Evolutionary conservation across 2,329 filamentous ascomycete genomes (phyloP).

Genomic region (Xylariomycetidae sp.): DNA sequence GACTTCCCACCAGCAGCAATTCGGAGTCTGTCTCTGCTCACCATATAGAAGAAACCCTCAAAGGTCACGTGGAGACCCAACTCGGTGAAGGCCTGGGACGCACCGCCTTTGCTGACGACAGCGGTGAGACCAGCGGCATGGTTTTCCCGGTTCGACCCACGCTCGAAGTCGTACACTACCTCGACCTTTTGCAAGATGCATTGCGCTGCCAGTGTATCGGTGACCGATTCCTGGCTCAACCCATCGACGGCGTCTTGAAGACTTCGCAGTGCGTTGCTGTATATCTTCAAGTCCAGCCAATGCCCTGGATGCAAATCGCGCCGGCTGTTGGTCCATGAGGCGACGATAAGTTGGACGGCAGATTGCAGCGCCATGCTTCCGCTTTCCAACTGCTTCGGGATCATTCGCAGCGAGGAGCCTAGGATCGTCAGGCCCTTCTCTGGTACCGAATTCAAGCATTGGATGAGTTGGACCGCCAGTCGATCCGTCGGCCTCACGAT

Average conservation of each 20-base stretch:
- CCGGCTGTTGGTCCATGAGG: conserved; percentile 20
- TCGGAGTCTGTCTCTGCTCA: conserved; percentile 12
- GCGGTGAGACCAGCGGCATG: conserved; percentile 23
- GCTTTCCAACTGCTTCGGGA: conserved; percentile 16
- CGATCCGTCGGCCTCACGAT: conserved; percentile 12
- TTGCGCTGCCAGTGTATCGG: conserved; percentile 19
- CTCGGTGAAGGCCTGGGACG: conserved; percentile 16
- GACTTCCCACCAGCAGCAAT: no score
- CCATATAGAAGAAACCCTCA: conserved; percentile 24
- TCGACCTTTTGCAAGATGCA: conserved; percentile 24
- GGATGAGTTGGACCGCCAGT: conserved; percentile 14
- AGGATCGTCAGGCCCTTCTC: conserved; percentile 20
- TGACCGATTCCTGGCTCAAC: conserved; percentile 11
- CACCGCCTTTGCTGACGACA: conserved; percentile 19
- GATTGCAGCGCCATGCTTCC: conserved; percentile 16
- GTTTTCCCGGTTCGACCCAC: conserved; percentile 22
- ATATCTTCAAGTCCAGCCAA: conserved; percentile 21
- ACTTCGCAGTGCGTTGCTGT: conserved; percentile 20
- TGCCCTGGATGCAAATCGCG: conserved; percentile 11
- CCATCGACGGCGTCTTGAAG: conserved; percentile 19
- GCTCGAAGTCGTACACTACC: conserved; percentile 21
- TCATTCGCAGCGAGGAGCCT: conserved; percentile 19
- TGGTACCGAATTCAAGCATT: conserved; percentile 16
- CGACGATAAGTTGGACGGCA: conserved; percentile 19
- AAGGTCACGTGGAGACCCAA: conserved; percentile 21